These are phyloP conservation scores for Sporopachydermia lactativora DNA, from an alignment of 805 yeast species.

Conservation along the genomic window DNA sequence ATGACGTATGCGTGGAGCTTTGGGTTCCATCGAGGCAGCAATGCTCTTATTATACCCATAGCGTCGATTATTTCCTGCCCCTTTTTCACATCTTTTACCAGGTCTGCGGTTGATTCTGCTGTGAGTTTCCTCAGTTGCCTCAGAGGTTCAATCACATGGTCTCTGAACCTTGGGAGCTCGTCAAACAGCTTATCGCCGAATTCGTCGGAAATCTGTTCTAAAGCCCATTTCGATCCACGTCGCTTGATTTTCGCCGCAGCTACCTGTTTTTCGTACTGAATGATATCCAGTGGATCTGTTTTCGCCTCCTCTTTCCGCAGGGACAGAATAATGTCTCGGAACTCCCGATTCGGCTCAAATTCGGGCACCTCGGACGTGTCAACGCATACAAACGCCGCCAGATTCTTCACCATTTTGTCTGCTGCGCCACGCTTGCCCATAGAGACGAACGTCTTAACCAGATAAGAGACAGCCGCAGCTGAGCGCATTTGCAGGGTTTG, in stretches of 20 bases:
- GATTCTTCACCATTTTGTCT: constrained; percentile 77
- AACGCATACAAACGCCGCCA: constrained; percentile 87
- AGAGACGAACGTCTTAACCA: constrained; percentile 44
- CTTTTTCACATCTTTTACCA: constrained; percentile 19
- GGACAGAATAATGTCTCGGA: constrained; percentile 48
- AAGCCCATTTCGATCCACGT: constrained; percentile 64
- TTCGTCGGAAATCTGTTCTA: constrained; percentile 40
- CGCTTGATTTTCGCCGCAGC: constrained; percentile 70
- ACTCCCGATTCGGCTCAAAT: constrained; percentile 48
- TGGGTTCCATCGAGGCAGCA: constrained; percentile 45
- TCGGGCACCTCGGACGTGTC: constrained; percentile 96
- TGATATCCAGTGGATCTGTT: constrained; percentile 45
- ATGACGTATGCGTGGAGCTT: constrained; percentile 33
- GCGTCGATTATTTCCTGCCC: constrained; percentile 84
- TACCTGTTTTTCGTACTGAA: constrained; percentile 46
- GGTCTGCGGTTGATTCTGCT: constrained; percentile 12
- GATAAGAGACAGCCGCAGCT: constrained; percentile 50
- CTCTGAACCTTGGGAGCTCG: constrained; percentile 51
- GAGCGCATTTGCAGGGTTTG: constrained; percentile 54
- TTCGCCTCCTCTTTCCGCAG: constrained; percentile 65
- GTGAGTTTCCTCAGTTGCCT: constrained; percentile 19
- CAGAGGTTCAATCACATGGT: constrained; percentile 55
- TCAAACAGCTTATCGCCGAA: constrained; percentile 44
- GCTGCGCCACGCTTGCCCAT: constrained; percentile 58
- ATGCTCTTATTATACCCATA: constrained; percentile 64